phyloP scores from a whole-genome alignment of 2,329 filamentous ascomycete species.

The Fusarium irregulare region DNA sequence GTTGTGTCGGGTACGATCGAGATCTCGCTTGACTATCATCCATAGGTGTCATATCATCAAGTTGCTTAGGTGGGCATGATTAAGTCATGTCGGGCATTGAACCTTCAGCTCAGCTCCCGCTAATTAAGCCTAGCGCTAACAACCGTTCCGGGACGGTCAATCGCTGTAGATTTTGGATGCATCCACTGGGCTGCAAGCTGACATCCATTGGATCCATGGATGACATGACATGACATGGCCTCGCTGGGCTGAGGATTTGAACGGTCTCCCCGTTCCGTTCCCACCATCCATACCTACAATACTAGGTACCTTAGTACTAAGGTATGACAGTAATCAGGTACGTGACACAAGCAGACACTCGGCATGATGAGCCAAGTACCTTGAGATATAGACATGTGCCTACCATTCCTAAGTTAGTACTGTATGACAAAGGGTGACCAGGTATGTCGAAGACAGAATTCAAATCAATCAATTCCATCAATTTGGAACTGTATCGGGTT shows the following conservation, averaged over 20 bases:
- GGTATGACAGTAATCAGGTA: neutral
- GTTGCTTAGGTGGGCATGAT: conserved; percentile 36
- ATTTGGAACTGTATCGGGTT: neutral
- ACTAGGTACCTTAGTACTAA: neutral
- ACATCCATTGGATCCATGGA: neutral
- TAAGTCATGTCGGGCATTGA: conserved; percentile 4
- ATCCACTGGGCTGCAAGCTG: conserved; percentile 7
- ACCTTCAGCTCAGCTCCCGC: conserved; percentile 3
- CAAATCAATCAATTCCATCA: neutral
- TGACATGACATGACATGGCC: conserved; percentile 26
- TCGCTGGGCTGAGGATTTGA: conserved; percentile 31
- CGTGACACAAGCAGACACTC: neutral
- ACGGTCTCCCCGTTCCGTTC: conserved; percentile 7
- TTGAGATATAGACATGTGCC: neutral
- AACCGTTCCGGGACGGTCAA: neutral
- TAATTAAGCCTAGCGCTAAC: conserved; percentile 6
- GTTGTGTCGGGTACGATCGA: conserved; percentile 7
- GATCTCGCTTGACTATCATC: conserved; percentile 1
- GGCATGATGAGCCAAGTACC: neutral
- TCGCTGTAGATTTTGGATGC: conserved; percentile 15
- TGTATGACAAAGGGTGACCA: conserved; percentile 2
- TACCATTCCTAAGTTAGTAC: too few relatives aligned
- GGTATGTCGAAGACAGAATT: conserved; percentile 5
- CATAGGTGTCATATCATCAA: neutral
- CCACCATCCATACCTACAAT: neutral